Base-by-base conservation (phyloP, 495 filamentous ascomycete species). In the Lindgomyces ingoldianus region DNA sequence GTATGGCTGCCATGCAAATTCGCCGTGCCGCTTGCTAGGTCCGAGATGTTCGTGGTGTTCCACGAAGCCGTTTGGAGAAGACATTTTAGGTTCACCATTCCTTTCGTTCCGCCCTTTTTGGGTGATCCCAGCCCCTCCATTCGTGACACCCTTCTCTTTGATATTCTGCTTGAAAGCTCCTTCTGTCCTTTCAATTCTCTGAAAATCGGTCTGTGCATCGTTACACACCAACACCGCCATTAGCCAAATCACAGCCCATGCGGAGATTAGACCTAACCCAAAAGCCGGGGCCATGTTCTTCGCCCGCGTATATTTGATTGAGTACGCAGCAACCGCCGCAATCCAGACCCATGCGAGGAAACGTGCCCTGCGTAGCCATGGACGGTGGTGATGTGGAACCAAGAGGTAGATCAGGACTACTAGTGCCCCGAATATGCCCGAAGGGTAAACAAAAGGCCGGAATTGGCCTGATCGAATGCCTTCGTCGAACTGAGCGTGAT, bases 161-260 rank as follows among this genome's bases (percentile, higher is more conserved):
- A 36, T 21, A 29, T 14, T 39, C 12, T 53, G 42, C 55, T 45
- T 30, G 45, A 62, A 58, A 11, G 62, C 57, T 1, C 66, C 66
- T 44, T 70, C 67, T 1, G 29, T 65, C 36, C 78, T 76, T 70
- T 87, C 80, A 18, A 96, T 85, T 57, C 91, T 81, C 69, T 79
- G 83, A 27, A 87, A 88, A 22, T 88, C 85, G 57, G 72, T 78
- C 72, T 93, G 87, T 2, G 83, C 80, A 66, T 86, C 81, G 59
- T 83, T 84, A 65, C 85, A 86, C 2, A 92, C 68, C 27, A 94
- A 71, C 66, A 91, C 71, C 0, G 80, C 80, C 14, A 79, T 74
- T 55, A 73, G 77, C 88, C 87, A 91, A 11, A 94, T 72, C 21
- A 85, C 79, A 41, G 80, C 80, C 87, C 89, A 95, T 12, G 80